A percentile compares a stretch with the other conserved stretches of the same genome.
Evolutionary conservation across 768 basidiomycete genomes (phyloP).

Genomic region (Dioszegia crocea): DNA sequence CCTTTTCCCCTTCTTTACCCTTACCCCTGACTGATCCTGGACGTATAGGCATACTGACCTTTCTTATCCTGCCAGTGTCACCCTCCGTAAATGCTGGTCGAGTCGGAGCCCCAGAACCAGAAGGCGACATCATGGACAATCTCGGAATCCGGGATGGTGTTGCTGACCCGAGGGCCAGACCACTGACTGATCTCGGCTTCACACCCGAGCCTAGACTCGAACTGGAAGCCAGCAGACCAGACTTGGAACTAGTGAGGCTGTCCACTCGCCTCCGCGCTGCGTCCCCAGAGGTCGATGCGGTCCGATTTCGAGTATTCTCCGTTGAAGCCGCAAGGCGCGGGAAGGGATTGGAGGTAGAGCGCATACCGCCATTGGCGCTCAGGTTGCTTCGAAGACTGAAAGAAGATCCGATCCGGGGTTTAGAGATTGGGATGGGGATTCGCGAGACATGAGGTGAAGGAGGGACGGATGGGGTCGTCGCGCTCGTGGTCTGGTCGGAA

Average conservation of each 20-base stretch:
- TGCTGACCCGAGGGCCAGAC: background rate
- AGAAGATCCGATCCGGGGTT: background rate
- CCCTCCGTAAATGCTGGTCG: background rate
- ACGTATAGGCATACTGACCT: background rate
- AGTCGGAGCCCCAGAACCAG: background rate
- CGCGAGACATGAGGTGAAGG: slow-evolving; percentile 1
- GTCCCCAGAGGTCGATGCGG: background rate
- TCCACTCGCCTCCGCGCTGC: background rate
- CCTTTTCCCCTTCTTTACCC: background rate
- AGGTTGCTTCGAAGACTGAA: slow-evolving; percentile 1
- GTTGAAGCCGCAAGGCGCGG: background rate
- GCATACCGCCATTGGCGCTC: background rate
- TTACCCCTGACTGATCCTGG: background rate
- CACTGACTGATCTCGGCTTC: background rate
- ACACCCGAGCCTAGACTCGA: background rate
- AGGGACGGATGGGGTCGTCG: background rate
- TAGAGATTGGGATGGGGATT: background rate
- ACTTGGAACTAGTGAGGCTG: background rate
- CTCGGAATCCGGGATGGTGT: background rate
- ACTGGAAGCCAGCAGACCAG: background rate
- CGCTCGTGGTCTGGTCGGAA: background rate
- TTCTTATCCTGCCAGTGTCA: background rate
- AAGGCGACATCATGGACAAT: background rate
- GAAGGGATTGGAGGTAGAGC: slow-evolving; percentile 6
- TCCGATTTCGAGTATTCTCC: slow-evolving; percentile 9